These are phyloP conservation scores for Saccharomyces paradoxus DNA, from an alignment of 805 yeast genomes.

Conservation along the genomic window DNA sequence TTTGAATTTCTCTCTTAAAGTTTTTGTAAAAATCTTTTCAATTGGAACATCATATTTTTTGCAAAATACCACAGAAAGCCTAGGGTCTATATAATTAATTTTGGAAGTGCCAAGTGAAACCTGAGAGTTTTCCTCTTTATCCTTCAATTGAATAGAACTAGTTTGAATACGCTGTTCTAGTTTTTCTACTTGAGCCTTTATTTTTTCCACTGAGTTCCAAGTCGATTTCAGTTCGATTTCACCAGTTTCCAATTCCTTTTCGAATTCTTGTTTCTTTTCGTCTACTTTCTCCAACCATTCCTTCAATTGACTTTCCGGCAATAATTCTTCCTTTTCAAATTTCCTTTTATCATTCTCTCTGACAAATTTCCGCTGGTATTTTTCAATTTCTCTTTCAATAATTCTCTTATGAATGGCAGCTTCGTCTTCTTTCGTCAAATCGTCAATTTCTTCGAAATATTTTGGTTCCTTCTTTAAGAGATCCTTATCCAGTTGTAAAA, in stretches of 20 bases:
- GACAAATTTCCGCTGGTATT: conserved; percentile 52
- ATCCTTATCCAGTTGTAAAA: conserved; percentile 53
- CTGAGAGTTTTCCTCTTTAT: conserved; percentile 87
- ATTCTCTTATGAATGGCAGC: conserved; percentile 48
- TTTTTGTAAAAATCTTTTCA: conserved; percentile 84
- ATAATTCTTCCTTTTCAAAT: conserved; percentile 45
- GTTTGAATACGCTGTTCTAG: conserved; percentile 63
- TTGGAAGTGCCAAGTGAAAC: conserved; percentile 91
- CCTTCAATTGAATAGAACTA: conserved; percentile 69
- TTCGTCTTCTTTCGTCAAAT: conserved; percentile 58
- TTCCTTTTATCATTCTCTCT: conserved; percentile 71
- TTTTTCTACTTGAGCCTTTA: conserved; percentile 61
- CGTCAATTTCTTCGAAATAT: conserved; percentile 62
- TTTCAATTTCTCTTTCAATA: conserved; percentile 58
- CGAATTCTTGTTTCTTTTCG: conserved; percentile 43
- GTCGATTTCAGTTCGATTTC: conserved; percentile 50
- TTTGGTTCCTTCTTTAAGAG: conserved; percentile 42
- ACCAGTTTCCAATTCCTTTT: conserved; percentile 50
- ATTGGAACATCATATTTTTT: conserved; percentile 83
- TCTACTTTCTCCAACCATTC: conserved; percentile 50
- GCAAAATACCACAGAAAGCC: conserved; percentile 81
- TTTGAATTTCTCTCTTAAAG: conserved; percentile 82
- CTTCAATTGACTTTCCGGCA: conserved; percentile 49
- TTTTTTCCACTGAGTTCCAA: conserved; percentile 51
- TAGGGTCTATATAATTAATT: conserved; percentile 90